Conservation (phyloP, 2,329 filamentous ascomycete species). For the Beauveria pseudobassiana region DNA sequence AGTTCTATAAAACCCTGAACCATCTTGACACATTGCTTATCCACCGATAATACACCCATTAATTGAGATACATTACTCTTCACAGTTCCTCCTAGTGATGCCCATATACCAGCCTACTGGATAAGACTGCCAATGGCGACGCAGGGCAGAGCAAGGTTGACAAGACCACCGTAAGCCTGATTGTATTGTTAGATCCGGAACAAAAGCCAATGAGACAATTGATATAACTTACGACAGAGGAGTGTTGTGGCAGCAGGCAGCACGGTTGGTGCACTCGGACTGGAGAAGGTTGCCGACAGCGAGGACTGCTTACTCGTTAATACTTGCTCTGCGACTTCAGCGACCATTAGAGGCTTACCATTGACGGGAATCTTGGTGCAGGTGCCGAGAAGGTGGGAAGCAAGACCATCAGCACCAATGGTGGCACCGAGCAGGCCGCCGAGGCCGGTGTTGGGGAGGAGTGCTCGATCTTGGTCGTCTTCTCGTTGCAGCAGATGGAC, state of each 20-base stretch:
- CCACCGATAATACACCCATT: background rate
- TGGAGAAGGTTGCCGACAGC: background rate
- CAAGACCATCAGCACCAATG: background rate
- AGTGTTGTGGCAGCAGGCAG: background rate
- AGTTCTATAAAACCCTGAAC: background rate
- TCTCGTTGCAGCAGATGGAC: background rate
- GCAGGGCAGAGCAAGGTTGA: background rate
- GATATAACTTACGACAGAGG: background rate
- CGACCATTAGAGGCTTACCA: background rate
- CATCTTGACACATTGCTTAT: background rate
- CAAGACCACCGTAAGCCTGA: background rate
- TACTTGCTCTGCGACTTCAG: background rate
- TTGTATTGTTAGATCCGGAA: background rate
- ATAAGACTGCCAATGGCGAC: background rate
- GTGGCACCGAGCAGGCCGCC: background rate
- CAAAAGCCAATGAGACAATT: background rate
- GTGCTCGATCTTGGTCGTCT: background rate
- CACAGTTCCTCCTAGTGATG: background rate
- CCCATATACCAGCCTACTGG: background rate
- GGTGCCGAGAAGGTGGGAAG: background rate
- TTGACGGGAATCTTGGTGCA: background rate
- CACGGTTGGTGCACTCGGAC: background rate
- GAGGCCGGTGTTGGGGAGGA: background rate
- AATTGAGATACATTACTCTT: background rate
- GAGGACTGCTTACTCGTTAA: background rate